These are phyloP conservation scores for Posidonia oceanica DNA, from an alignment of 116 monocot species.

Conservation along the genomic window DNA sequence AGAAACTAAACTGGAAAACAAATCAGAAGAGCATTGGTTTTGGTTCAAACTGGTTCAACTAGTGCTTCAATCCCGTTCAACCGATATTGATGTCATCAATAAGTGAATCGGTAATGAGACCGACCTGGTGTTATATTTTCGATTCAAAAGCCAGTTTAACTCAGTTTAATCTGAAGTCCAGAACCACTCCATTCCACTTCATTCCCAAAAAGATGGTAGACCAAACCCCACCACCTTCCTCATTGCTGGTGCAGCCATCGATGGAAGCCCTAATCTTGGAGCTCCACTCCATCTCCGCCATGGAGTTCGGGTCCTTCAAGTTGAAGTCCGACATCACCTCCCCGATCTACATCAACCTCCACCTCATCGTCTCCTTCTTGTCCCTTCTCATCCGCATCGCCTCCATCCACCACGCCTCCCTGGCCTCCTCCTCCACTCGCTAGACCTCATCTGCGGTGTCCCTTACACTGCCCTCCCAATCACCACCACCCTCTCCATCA, in stretches of 20 bases:
- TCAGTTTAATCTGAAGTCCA: too few relatives aligned
- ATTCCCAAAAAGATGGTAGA: too few relatives aligned
- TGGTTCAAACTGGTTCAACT: too few relatives aligned
- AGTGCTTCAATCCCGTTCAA: too few relatives aligned
- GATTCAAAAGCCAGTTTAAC: too few relatives aligned
- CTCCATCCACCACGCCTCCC: conserved; percentile 23
- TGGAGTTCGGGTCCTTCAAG: conserved; percentile 86
- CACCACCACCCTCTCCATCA: conserved; percentile 27
- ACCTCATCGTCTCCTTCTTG: conserved; percentile 72
- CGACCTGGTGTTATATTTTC: too few relatives aligned
- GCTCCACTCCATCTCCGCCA: conserved; percentile 69
- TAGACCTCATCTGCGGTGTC: conserved; percentile 73
- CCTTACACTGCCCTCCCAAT: conserved; percentile 58
- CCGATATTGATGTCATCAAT: too few relatives aligned
- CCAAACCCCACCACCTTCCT: not conserved
- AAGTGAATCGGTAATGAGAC: too few relatives aligned
- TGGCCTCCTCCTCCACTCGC: conserved; percentile 12
- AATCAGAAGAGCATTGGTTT: too few relatives aligned
- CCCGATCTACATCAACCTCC: conserved; percentile 97
- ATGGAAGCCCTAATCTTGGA: conserved; percentile 65
- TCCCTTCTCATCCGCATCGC: conserved; percentile 48
- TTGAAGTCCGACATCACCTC: conserved; percentile 93
- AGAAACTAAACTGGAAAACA: too few relatives aligned
- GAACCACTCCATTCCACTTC: too few relatives aligned
- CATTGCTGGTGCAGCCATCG: not conserved